These are phyloP conservation scores for Cyberlindnera nakhonratchasimensis DNA, from an alignment of 805 yeast genomes.

Conservation along the genomic window DNA sequence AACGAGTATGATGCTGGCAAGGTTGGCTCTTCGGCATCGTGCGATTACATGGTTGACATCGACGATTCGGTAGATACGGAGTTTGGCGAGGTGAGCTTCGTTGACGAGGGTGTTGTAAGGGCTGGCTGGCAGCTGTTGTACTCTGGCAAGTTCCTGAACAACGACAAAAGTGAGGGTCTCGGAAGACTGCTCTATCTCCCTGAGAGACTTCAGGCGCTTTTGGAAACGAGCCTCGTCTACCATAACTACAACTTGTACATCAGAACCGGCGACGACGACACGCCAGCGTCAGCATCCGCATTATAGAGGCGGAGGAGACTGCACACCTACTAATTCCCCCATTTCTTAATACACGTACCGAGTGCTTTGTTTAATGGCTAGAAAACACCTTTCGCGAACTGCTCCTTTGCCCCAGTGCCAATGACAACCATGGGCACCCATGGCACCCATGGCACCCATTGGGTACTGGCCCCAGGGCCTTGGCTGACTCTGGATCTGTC, in stretches of 20 bases:
- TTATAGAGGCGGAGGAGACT: not conserved
- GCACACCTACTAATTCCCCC: no score
- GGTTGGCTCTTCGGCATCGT: slow-evolving; percentile 44
- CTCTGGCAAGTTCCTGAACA: slow-evolving; percentile 29
- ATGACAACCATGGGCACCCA: no score
- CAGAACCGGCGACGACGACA: slow-evolving; percentile 13
- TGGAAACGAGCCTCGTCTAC: slow-evolving; percentile 39
- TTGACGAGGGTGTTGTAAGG: slow-evolving; percentile 11
- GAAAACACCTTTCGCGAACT: no score
- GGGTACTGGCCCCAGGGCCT: no score
- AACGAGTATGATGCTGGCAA: slow-evolving; percentile 64
- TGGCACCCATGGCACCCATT: no score
- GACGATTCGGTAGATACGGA: slow-evolving; percentile 43
- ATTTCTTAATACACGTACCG: no score
- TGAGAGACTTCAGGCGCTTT: slow-evolving; percentile 20
- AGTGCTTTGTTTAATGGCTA: no score
- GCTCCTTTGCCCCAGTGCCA: no score
- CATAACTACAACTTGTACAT: slow-evolving; percentile 49
- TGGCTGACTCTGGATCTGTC: no score
- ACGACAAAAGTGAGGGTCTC: slow-evolving; percentile 49
- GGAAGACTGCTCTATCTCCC: slow-evolving; percentile 57
- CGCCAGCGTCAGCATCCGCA: not conserved
- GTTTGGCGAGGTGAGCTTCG: slow-evolving; percentile 37
- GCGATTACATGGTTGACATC: slow-evolving; percentile 73
- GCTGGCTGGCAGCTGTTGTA: slow-evolving; percentile 45